A percentile compares a stretch with the other conserved stretches of the same genome.
Conservation (phyloP, 2,329 filamentous ascomycete species). For the Ramularia endophylla region DNA sequence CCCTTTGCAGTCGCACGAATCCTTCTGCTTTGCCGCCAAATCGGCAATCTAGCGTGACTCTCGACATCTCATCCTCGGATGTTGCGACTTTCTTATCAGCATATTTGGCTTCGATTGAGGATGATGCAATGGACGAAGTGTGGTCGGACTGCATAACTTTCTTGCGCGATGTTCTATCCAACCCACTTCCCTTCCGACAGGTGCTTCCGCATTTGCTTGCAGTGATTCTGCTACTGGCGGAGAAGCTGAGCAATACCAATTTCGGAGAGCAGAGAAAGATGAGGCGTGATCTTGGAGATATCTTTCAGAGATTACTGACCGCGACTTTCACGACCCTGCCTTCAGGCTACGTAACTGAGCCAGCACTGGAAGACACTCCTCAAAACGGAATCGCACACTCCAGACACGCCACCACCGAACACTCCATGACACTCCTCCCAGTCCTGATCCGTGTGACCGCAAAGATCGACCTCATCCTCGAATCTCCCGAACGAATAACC, state of each 20-base stretch:
- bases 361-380: conserved; percentile 2
- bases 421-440: conserved; percentile 64
- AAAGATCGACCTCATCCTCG: conserved; percentile 72
- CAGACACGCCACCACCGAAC: conserved; percentile 42
- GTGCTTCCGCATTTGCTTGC: conserved; percentile 80
- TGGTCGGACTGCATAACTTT: conserved; percentile 94
- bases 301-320: conserved; percentile 79
- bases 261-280: conserved; percentile 93
- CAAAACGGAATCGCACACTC: conserved; percentile 28
- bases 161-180: conserved; percentile 79
- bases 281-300: conserved; percentile 85
- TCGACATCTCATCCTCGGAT: conserved; percentile 75
- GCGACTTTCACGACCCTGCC: conserved; percentile 74
- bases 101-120: conserved; percentile 83
- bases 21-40: conserved; percentile 69
- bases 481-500: conserved; percentile 77
- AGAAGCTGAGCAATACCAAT: conserved; percentile 96
- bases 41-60: conserved; percentile 81
- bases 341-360: conserved; percentile 18
- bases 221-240: conserved; percentile 81
- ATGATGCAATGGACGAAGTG: conserved; percentile 97
- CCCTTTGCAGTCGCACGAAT: conserved; percentile 91
- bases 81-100: conserved; percentile 84
- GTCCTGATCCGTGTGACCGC: conserved; percentile 76
- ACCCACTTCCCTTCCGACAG: conserved; percentile 91